Conservation (phyloP, 2,329 filamentous ascomycete genomes). For the Chalara sp. region DNA sequence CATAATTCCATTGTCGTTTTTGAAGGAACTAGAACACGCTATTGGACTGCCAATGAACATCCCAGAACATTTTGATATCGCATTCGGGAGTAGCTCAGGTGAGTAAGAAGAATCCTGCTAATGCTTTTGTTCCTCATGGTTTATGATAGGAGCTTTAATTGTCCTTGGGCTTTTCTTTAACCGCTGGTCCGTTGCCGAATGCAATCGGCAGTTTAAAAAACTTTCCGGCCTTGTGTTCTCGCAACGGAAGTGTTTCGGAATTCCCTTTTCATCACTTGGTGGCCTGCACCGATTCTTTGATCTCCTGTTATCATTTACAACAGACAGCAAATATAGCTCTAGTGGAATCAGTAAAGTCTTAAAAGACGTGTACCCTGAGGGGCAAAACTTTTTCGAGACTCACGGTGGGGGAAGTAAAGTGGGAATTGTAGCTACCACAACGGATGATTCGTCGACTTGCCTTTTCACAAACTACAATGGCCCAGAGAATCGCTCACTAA, state of each 20-base stretch:
- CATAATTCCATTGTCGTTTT: slow-evolving; percentile 4
- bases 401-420: slow-evolving; percentile 2
- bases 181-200: slow-evolving; percentile 7
- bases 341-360: slow-evolving; percentile 1
- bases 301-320: slow-evolving; percentile 1
- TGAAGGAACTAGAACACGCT: slow-evolving; percentile 3
- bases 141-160: slow-evolving; percentile 1
- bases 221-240: slow-evolving; percentile 5
- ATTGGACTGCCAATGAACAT: slow-evolving; percentile 4
- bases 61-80: slow-evolving; percentile 10
- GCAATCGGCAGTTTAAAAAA: slow-evolving; percentile 2
- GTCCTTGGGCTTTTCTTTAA: slow-evolving; percentile 8
- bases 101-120: no score
- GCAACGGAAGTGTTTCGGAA: no score
- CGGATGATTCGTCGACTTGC: slow-evolving; percentile 3
- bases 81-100: slow-evolving; percentile 11
- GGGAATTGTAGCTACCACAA: slow-evolving; percentile 5
- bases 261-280: background rate
- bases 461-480: slow-evolving; percentile 8
- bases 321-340: slow-evolving; percentile 8
- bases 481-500: background rate
- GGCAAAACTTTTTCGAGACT: slow-evolving; percentile 1
- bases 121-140: background rate
- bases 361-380: slow-evolving; percentile 1
- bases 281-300: background rate